Conservation (phyloP, 176 grass and related monocot species). For the Triticum monococcum region DNA sequence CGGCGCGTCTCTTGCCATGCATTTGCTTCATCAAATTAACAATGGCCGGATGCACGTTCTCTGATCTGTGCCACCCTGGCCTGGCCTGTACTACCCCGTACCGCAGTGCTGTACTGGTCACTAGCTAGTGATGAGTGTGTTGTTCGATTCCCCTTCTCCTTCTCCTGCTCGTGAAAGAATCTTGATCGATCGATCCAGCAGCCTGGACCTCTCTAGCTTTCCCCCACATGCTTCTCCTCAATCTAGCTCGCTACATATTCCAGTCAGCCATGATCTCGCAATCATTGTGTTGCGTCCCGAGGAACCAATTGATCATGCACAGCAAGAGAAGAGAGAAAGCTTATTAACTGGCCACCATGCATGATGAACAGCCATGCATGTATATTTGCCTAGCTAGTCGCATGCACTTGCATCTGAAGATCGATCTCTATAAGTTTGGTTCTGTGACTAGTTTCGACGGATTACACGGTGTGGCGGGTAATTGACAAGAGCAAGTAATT, state of each 20-base stretch:
- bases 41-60: constrained; percentile 44
- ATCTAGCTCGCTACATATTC: not conserved
- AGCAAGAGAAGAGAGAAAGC: not conserved
- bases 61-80: constrained; percentile 49
- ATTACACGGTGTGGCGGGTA: constrained; percentile 32
- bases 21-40: constrained; percentile 30
- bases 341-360: not conserved
- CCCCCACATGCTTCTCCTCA: constrained; percentile 8
- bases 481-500: not conserved
- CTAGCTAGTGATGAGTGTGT: constrained; percentile 10
- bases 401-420: constrained; percentile 10
- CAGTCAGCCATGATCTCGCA: not conserved
- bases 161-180: constrained; percentile 28
- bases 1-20: not conserved
- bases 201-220: not conserved
- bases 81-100: constrained; percentile 28
- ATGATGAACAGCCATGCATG: not conserved
- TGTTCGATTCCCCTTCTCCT: constrained; percentile 37
- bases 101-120: constrained; percentile 26
- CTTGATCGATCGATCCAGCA: constrained; percentile 2
- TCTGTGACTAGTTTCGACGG: constrained; percentile 37
- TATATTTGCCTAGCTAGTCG: too few relatives aligned
- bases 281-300: not conserved
- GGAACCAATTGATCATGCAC: not conserved
- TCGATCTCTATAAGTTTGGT: constrained; percentile 38